These are phyloP conservation scores for Lodderomyces pseudojiufengensis DNA, from an alignment of 1,139 yeast genomes.

Conservation along the genomic window DNA sequence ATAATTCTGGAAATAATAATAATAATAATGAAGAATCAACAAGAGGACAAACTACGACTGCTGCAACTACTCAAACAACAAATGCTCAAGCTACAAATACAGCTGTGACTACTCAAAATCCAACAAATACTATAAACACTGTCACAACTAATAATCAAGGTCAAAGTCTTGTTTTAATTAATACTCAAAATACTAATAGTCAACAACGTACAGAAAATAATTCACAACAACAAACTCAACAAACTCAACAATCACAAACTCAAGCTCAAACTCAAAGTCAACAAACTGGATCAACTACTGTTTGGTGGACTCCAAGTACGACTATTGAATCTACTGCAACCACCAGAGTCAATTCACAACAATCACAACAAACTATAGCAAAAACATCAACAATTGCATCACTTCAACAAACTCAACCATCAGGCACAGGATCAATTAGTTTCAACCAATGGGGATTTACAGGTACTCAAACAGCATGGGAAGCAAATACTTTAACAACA, in stretches of 20 bases:
- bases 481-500: slow-evolving; percentile 8
- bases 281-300: slow-evolving; percentile 7
- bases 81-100: slow-evolving; percentile 11
- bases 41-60: slow-evolving; percentile 5
- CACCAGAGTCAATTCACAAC: background rate
- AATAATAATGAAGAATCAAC: slow-evolving; percentile 8
- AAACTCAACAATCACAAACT: slow-evolving; percentile 4
- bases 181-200: background rate
- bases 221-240: slow-evolving; percentile 9
- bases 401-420: background rate
- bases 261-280: slow-evolving; percentile 2
- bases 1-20: background rate
- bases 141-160: background rate
- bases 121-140: slow-evolving; percentile 3
- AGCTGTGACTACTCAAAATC: slow-evolving; percentile 11
- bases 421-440: slow-evolving; percentile 14
- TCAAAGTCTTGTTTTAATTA: too few relatives aligned
- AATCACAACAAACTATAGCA: background rate
- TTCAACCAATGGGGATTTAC: slow-evolving; percentile 44
- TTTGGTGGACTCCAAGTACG: slow-evolving; percentile 17
- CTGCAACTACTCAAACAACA: slow-evolving; percentile 8
- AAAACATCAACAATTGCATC: background rate
- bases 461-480: slow-evolving; percentile 39
- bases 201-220: slow-evolving; percentile 10
- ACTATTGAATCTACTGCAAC: slow-evolving; percentile 8